Conservation (phyloP, 805 yeast genomes). For the Myxozyma neglecta region DNA sequence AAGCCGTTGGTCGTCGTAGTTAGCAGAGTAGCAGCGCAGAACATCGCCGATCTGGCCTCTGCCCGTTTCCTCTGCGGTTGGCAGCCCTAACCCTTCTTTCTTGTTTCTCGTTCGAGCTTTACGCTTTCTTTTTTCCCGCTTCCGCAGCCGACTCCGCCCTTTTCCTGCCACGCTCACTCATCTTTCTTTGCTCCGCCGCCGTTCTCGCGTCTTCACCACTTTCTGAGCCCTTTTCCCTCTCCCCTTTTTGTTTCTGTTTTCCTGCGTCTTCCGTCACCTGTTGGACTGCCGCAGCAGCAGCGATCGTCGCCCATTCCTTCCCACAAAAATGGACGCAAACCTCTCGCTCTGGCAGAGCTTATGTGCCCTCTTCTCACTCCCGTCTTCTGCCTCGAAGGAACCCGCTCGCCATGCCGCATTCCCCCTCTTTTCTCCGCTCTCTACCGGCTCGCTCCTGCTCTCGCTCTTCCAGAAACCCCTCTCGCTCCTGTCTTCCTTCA, state of each 20-base stretch:
- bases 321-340: neutral
- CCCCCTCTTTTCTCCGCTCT: conserved; percentile 8
- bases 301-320: neutral
- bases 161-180: conserved; percentile 1
- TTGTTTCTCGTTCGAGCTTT: too few species aligned
- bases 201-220: neutral
- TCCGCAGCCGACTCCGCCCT: too few species aligned
- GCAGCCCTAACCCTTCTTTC: too few species aligned
- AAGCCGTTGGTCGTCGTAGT: too few species aligned
- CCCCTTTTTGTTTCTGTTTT: too few species aligned
- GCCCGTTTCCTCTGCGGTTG: too few species aligned
- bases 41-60: too few species aligned
- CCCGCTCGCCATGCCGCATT: neutral
- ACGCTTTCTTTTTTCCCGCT: too few species aligned
- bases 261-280: too few species aligned
- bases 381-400: neutral
- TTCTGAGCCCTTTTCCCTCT: neutral
- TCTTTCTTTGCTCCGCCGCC: neutral
- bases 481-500: conserved; percentile 1
- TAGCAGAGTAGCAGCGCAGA: too few species aligned
- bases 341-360: conserved; percentile 6
- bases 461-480: conserved; percentile 3
- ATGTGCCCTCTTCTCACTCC: neutral
- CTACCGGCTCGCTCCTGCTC: conserved; percentile 1
- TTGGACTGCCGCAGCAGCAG: neutral